Evolutionary conservation across 257 asterid species (phyloP), one percentile per base, ranked within the genome.

Genomic region (Solanum chaucha): DNA sequence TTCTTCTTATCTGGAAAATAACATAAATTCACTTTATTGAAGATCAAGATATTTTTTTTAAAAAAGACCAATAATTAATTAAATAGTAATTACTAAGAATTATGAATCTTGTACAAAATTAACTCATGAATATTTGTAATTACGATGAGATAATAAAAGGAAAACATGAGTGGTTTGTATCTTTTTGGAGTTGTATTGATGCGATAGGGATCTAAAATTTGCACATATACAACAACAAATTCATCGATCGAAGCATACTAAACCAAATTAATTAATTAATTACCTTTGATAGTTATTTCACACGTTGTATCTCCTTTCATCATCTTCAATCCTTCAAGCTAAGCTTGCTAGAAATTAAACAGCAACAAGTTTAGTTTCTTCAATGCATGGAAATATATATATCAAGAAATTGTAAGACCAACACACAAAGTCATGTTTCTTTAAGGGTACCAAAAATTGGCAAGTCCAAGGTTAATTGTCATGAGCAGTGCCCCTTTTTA

Each of bases 1-100:
- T 89, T 88, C 84, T 86, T 88, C 46, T 87, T 90, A 78, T 89
- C 98, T 94, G 93, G 86, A 91, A 88, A 12, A 10, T 14, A 6
- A 75, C 26, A 17, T n/a, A 78, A 7, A 17, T 75, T 32, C 10
- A 38, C 19, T 36, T 74, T 13, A 40, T 38, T 75, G 4, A 40
- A 40, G 36, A 77, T 24, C 61, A 41, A 77, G 83, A 26, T 67
- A 74, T 74, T 73, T 10, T 74, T 73, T 10, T 10, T 35, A 5
- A 38, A 38, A 38, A 35, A 35, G 40, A 6, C 1, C 40, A 36
- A 10, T 41, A 41, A 41, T 41, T 41, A 41, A 10, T 41, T 41
- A 10, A 41, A 38, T 38, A 35, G 36, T 35, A 38, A 38, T 38
- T 38, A 38, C 58, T 48, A 48, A 48, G 58, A 48, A 48, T 48